Percentiles rank a stretch among this genome's conserved stretches.
phyloP scores from a whole-genome alignment of 768 basidiomycete genomes.

The Tricholoma terreum region DNA sequence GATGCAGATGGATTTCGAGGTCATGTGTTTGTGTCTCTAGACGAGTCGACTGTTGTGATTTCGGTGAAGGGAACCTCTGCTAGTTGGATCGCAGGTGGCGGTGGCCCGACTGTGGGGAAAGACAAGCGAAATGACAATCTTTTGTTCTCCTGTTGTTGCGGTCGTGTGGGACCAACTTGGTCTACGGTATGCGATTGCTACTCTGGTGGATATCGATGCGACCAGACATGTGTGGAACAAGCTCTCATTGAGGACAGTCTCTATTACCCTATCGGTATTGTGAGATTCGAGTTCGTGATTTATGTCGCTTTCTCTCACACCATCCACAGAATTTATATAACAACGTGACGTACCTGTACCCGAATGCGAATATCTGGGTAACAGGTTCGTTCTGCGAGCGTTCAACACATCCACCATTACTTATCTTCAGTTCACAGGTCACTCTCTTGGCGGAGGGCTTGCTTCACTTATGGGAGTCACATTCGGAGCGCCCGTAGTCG shows the following conservation, averaged over 20 bases:
- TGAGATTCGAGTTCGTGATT: constrained; percentile 34
- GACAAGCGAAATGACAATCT: constrained; percentile 96
- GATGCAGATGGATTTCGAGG: constrained; percentile 90
- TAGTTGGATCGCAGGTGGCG: constrained; percentile 59
- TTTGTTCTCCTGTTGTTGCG: constrained; percentile 96
- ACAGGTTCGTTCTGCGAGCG: constrained; percentile 40
- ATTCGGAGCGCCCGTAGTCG: constrained; percentile 89
- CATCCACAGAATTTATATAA: constrained; percentile 78
- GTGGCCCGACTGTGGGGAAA: constrained; percentile 80
- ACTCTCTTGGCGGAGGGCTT: constrained; percentile 84
- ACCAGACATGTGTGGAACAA: constrained; percentile 75
- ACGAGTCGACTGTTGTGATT: constrained; percentile 84
- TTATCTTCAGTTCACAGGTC: constrained; percentile 29
- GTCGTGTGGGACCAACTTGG: constrained; percentile 93
- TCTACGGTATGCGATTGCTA: constrained; percentile 89
- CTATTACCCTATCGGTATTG: constrained; percentile 85
- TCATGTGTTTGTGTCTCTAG: constrained; percentile 81
- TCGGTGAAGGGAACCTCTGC: constrained; percentile 94
- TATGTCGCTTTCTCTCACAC: not conserved
- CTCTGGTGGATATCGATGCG: constrained; percentile 70
- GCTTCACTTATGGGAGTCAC: constrained; percentile 83
- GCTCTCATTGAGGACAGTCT: constrained; percentile 78
- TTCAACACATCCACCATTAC: not conserved
- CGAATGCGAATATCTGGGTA: constrained; percentile 86
- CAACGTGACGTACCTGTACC: constrained; percentile 89